Base-by-base conservation (phyloP, 164 flowering plant genomes). In the Buxus sempervirens region DNA sequence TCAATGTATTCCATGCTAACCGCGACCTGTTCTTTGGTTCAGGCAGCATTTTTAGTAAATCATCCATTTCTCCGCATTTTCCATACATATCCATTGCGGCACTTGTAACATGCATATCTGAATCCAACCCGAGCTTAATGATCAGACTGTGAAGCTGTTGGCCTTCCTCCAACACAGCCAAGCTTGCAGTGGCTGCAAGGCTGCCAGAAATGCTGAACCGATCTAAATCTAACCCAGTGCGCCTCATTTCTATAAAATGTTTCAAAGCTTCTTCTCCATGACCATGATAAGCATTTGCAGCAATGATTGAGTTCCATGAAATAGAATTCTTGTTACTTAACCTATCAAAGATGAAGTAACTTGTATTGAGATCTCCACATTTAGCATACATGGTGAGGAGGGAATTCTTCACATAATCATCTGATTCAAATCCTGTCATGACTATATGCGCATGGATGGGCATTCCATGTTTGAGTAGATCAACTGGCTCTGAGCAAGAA, bases 51-150 rank as follows among this genome's bases (percentile, higher is more conserved):
- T 73, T 80, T 54, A 86, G 62, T 20, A 85, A 85, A 70, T 80
- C 87, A 57, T 78, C 75, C 63, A 89, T 78, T 69, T 85, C 86
- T 21, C 91, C 93, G 71, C 96, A 86, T 68, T 88, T 90, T 53
- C 86, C 91, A 75, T 90, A 90, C 96, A 82, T 93, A 71, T 90
- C 96, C 90, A 86, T 88, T 21, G 78, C 78, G 16, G 91, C 85
- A 73, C 81, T 90, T 62, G 65, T 63, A 49, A 93, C 85, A 77
- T 77, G 83, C 41, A 70, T 73, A 76, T 86, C 80, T 9, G 77
- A 72, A 18, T 82, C 79, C 62, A 83, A 86, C 20, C 96, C 96
- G 24, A 79, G 80, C 66, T 93, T 89, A 41, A 83, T 62, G 9
- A 82, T 80, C 62, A 84, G 66, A 60, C 77, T 63, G 64, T 93